Evolutionary conservation across 495 filamentous ascomycete species (phyloP).

Genomic region (Tuber umbilicatum): DNA sequence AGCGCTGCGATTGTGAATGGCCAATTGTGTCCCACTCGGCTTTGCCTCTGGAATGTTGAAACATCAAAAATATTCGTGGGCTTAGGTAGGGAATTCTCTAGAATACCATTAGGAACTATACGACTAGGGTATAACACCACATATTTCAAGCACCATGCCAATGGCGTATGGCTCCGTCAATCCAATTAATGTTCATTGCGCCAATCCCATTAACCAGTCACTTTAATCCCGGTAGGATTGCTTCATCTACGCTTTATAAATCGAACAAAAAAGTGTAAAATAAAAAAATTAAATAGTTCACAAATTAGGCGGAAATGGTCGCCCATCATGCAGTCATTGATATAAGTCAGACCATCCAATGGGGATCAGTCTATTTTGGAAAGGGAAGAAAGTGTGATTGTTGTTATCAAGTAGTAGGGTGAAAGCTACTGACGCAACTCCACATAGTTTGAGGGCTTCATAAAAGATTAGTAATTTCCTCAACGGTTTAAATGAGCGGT

Average conservation of each 20-base stretch:
- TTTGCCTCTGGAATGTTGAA: background rate
- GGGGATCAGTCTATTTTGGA: background rate
- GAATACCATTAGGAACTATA: too few relatives aligned
- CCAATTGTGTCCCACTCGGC: background rate
- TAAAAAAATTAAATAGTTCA: background rate
- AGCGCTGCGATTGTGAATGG: background rate
- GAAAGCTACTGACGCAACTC: constrained; percentile 41
- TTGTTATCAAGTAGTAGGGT: background rate
- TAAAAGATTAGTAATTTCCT: constrained; percentile 14
- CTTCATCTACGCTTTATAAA: background rate
- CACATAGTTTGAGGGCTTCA: constrained; percentile 49
- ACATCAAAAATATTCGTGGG: background rate
- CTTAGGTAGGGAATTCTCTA: background rate
- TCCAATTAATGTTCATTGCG: background rate
- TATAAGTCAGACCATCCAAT: background rate
- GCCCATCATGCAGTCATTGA: background rate
- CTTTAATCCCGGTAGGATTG: background rate
- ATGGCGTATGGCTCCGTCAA: background rate
- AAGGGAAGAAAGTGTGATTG: background rate
- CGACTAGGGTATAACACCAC: too few relatives aligned
- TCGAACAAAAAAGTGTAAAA: background rate
- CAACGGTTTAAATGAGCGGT: background rate
- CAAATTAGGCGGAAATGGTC: constrained; percentile 1
- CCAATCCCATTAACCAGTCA: background rate
- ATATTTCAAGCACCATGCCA: too few relatives aligned